Percentiles rank a stretch among this genome's conserved stretches.
phyloP scores from a whole-genome alignment of 2,329 filamentous ascomycete species.

The Pseudogymnoascus sp. region DNA sequence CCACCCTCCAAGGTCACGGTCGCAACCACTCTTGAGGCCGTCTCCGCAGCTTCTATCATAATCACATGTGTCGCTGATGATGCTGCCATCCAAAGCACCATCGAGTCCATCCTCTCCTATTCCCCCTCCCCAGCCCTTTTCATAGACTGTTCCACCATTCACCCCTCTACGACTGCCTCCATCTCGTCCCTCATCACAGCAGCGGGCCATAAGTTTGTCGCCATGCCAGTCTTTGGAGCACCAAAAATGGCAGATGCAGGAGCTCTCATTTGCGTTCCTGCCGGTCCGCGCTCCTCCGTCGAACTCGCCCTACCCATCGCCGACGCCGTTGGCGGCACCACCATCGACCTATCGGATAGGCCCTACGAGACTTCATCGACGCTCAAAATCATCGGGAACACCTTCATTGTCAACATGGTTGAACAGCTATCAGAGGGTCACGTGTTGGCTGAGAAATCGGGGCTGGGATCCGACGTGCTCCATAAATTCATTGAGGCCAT shows the following conservation, averaged over 20 bases:
- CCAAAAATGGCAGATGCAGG: constrained; percentile 64
- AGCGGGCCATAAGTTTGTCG: constrained; percentile 65
- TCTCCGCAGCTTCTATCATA: constrained; percentile 65
- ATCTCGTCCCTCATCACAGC: constrained; percentile 50
- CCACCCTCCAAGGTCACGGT: constrained; percentile 55
- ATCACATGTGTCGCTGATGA: constrained; percentile 79
- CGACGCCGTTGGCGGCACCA: constrained; percentile 59
- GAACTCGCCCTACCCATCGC: constrained; percentile 62
- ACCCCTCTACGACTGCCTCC: constrained; percentile 69
- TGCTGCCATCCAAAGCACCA: constrained; percentile 56
- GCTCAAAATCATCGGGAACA: constrained; percentile 80
- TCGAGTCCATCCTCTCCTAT: constrained; percentile 47
- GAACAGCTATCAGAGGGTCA: constrained; percentile 72
- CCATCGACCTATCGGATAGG: constrained; percentile 64
- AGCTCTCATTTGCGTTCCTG: constrained; percentile 64
- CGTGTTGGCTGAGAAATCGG: constrained; percentile 71
- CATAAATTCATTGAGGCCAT: constrained; percentile 65
- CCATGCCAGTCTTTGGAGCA: constrained; percentile 65
- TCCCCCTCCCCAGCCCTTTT: constrained; percentile 66
- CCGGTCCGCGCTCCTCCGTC: constrained; percentile 54
- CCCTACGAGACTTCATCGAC: constrained; percentile 60
- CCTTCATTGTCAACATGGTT: constrained; percentile 76
- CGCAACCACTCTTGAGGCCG: constrained; percentile 57
- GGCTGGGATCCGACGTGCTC: constrained; percentile 62
- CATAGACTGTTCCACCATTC: constrained; percentile 80